A percentile compares a stretch with the other conserved stretches of the same genome.
phyloP scores from a whole-genome alignment of 176 grass and related monocot genomes.

The Triticum dicoccoides region DNA sequence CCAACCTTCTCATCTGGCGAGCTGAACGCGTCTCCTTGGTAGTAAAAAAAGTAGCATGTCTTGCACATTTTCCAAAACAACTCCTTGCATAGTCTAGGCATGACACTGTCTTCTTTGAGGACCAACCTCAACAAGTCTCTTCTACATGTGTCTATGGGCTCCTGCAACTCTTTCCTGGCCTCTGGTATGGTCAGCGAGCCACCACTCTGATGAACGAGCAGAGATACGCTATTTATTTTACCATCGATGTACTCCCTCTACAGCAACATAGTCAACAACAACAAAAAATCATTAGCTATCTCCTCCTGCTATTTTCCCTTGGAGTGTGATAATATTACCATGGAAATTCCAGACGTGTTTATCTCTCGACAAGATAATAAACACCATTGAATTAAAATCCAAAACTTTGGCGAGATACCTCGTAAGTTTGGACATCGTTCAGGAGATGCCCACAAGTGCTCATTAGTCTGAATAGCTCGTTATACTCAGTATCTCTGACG shows the following conservation, averaged over 20 bases:
- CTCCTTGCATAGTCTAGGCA: conserved; percentile 58
- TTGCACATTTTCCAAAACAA: conserved; percentile 89
- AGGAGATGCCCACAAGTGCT: conserved; percentile 58
- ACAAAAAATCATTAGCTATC: background rate
- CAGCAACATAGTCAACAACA: background rate
- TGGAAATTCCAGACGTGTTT: too few relatives aligned
- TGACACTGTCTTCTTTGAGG: conserved; percentile 25
- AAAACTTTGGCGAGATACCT: conserved; percentile 18
- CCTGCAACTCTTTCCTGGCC: conserved; percentile 19
- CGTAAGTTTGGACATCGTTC: conserved; percentile 54
- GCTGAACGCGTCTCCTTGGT: conserved; percentile 50
- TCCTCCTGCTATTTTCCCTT: too few relatives aligned
- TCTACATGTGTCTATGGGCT: conserved; percentile 9
- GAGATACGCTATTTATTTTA: conserved; percentile 47
- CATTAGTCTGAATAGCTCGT: conserved; percentile 35
- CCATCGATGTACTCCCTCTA: conserved; percentile 55
- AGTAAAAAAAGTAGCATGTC: conserved; percentile 65
- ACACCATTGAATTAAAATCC: background rate
- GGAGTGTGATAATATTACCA: too few relatives aligned
- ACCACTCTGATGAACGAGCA: background rate
- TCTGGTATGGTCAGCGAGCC: conserved; percentile 29
- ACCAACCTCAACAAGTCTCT: conserved; percentile 45
- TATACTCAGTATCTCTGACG: conserved; percentile 37
- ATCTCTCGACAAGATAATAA: background rate
- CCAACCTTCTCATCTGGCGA: conserved; percentile 47